Evolutionary conservation across 768 basidiomycete genomes (phyloP).

Genomic region (Phaffia australis): DNA sequence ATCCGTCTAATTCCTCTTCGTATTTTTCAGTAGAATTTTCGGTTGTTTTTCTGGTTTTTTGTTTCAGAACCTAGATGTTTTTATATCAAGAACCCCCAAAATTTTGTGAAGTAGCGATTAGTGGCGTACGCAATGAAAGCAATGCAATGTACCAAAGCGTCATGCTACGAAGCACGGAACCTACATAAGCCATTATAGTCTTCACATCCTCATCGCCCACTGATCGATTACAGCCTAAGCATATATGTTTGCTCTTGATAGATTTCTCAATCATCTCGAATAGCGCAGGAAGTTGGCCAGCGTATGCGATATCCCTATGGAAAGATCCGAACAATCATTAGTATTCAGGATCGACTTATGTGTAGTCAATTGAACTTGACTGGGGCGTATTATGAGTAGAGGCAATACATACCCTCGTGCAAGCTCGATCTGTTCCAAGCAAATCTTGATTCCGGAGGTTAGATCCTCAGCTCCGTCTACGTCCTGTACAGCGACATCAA

Average conservation of each 20-base stretch:
- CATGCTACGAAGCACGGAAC: conserved; percentile 30
- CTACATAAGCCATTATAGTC: conserved; percentile 61
- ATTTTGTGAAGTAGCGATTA: background rate
- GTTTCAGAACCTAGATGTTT: conserved; percentile 43
- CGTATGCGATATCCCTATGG: no score
- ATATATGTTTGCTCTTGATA: conserved; percentile 57
- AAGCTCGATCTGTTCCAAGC: background rate
- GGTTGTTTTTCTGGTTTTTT: conserved; percentile 49
- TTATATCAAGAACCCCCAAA: background rate
- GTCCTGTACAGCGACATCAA: no score
- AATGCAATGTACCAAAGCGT: background rate
- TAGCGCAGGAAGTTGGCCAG: conserved; percentile 26
- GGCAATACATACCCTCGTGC: conserved; percentile 2
- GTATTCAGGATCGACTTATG: no score
- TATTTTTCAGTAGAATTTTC: background rate
- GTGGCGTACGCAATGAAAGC: background rate
- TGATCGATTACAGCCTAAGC: conserved; percentile 63
- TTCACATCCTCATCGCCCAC: conserved; percentile 49
- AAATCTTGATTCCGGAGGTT: no score
- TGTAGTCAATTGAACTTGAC: no score
- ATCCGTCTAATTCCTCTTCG: no score
- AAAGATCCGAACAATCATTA: no score
- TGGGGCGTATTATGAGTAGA: no score
- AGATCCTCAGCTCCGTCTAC: no score
- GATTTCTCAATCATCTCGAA: conserved; percentile 47